A percentile compares a stretch with the other conserved stretches of the same genome.
phyloP scores from a whole-genome alignment of 306 rosid genomes.

The Dalbergia cultrata region DNA sequence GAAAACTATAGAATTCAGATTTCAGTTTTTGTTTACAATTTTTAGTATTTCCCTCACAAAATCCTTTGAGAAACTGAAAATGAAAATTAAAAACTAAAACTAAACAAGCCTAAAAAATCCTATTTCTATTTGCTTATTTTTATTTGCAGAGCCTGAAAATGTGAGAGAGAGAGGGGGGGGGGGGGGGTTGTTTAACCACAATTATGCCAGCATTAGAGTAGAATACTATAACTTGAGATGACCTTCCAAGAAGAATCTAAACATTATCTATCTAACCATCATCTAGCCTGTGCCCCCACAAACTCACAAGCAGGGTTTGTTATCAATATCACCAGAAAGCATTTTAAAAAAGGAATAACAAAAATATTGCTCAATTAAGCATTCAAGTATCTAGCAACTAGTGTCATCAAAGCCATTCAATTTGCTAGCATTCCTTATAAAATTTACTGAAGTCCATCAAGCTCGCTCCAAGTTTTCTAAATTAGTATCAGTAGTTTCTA shows the following conservation, averaged over 20 bases:
- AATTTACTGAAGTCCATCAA: conserved; percentile 12
- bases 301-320: neutral
- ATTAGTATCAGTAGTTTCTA: conserved; percentile 17
- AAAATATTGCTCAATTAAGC: neutral
- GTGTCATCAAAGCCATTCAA: conserved; percentile 4
- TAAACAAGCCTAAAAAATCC: neutral
- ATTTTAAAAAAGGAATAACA: neutral
- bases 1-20: too few relatives aligned
- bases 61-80: too few relatives aligned
- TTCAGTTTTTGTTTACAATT: too few relatives aligned
- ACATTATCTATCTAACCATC: neutral
- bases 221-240: conserved; percentile 11
- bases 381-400: conserved; percentile 18
- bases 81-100: too few relatives aligned
- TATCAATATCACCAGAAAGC: neutral
- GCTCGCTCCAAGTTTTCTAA: conserved; percentile 25
- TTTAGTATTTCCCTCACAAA: too few relatives aligned
- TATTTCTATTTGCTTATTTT: conserved; percentile 12
- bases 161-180: neutral
- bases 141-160: conserved; percentile 7
- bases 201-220: neutral
- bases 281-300: neutral
- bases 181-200: neutral
- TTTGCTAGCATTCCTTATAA: conserved; percentile 19
- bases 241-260: conserved; percentile 12